phyloP scores from a whole-genome alignment of 768 basidiomycete species.

The Boletus barrowsii region DNA sequence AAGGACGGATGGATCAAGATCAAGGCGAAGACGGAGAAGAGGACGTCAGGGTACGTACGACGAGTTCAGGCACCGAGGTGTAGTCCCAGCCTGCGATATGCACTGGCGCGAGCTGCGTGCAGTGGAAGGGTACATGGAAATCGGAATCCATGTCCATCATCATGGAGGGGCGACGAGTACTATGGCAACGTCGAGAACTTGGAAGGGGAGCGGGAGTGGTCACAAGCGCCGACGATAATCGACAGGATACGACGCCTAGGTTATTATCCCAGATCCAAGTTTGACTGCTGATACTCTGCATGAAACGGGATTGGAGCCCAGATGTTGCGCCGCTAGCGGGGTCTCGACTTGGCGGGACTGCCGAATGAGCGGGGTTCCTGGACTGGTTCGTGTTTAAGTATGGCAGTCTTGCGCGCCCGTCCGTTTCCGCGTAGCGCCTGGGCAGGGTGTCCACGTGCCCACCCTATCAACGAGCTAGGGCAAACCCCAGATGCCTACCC shows the following conservation, averaged over 20 bases:
- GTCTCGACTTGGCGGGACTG: not conserved
- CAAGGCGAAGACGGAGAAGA: not conserved
- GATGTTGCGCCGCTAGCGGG: conserved; percentile 4
- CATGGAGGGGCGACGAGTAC: not conserved
- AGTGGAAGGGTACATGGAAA: conserved; percentile 30
- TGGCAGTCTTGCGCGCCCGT: not conserved
- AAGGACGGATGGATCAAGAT: not conserved
- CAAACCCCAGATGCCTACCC: not conserved
- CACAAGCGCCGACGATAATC: not conserved
- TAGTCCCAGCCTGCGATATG: conserved; percentile 30
- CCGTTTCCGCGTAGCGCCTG: too few relatives aligned
- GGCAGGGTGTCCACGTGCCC: conserved; percentile 13
- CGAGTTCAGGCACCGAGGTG: conserved; percentile 22
- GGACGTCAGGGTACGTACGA: conserved; percentile 18
- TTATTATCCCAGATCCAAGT: not conserved
- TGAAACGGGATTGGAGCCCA: conserved; percentile 9
- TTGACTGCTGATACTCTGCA: not conserved
- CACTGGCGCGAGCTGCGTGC: conserved; percentile 27
- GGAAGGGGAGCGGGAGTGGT: not conserved
- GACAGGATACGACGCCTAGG: not conserved
- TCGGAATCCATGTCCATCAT: conserved; percentile 21
- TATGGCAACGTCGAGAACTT: not conserved
- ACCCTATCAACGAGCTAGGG: not conserved
- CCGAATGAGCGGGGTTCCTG: too few relatives aligned
- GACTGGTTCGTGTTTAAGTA: not conserved